Evolutionary conservation across 257 asterid species (phyloP).

Genomic region (Coffea canephora): DNA sequence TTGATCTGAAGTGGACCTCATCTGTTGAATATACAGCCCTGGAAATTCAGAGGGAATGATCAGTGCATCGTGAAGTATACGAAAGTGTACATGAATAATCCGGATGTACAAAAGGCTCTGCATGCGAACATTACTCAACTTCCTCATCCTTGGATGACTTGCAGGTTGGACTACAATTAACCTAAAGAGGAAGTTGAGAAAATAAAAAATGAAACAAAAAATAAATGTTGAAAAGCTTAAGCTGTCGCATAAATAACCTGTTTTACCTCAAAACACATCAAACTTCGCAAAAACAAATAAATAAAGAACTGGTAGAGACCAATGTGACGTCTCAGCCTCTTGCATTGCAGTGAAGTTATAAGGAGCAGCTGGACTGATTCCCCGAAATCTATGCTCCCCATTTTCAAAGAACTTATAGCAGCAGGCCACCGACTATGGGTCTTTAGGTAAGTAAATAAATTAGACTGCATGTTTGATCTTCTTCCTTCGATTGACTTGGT

Average conservation of each 20-base stretch:
- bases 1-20: neutral
- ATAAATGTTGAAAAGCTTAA: too few species aligned
- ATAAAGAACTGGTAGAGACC: too few species aligned
- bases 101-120: conserved; percentile 60
- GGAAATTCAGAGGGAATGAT: conserved; percentile 57
- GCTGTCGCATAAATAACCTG: too few species aligned
- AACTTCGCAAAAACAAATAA: too few species aligned
- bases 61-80: conserved; percentile 55
- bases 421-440: conserved; percentile 67
- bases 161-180: conserved; percentile 37
- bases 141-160: conserved; percentile 49
- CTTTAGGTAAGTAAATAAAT: conserved; percentile 47
- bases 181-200: too few species aligned
- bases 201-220: too few species aligned
- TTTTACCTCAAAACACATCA: too few species aligned
- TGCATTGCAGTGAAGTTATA: conserved; percentile 38
- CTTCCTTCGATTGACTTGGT: neutral
- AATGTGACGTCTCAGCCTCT: neutral
- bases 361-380: conserved; percentile 63
- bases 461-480: neutral
- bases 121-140: conserved; percentile 48
- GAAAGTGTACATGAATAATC: conserved; percentile 44
- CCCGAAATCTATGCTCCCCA: conserved; percentile 62
- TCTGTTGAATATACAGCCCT: conserved; percentile 36
- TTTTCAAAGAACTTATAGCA: conserved; percentile 43